Conservation (phyloP, 345 rosid genomes). For the Citrus glauca region DNA sequence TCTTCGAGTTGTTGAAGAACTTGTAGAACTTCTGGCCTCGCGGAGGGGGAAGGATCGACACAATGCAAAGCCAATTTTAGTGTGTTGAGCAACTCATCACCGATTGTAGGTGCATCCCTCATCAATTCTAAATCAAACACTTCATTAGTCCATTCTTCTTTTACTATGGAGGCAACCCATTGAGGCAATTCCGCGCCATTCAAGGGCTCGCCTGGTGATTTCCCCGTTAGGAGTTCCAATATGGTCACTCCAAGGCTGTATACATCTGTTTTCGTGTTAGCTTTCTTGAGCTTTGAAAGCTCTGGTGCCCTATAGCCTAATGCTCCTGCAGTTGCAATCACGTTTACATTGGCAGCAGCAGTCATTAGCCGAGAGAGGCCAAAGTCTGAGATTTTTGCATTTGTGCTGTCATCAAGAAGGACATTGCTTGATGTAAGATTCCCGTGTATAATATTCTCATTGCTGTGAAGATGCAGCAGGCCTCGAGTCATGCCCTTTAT, state of each 20-base stretch:
- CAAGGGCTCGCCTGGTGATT: conserved; percentile 75
- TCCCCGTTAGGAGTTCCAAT: conserved; percentile 83
- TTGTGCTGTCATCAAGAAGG: conserved; percentile 50
- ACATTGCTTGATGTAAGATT: conserved; percentile 83
- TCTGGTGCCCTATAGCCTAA: conserved; percentile 91
- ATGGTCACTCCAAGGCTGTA: conserved; percentile 86
- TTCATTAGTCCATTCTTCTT: conserved; percentile 94
- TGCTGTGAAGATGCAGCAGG: conserved; percentile 59
- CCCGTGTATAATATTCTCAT: conserved; percentile 75
- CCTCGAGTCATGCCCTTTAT: conserved; percentile 67
- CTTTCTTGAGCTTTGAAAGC: conserved; percentile 84
- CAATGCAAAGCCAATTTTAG: conserved; percentile 86
- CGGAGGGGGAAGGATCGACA: conserved; percentile 79
- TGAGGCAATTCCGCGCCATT: conserved; percentile 88
- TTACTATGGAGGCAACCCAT: conserved; percentile 93
- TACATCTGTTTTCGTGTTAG: conserved; percentile 73
- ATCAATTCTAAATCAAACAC: conserved; percentile 83
- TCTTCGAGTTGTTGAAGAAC: conserved; percentile 69
- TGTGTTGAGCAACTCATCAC: conserved; percentile 82
- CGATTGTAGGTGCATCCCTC: conserved; percentile 60
- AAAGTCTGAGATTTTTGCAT: conserved; percentile 63
- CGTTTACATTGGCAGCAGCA: conserved; percentile 68
- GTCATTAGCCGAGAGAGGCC: conserved; percentile 79
- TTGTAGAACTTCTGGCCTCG: conserved; percentile 76
- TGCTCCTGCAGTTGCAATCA: conserved; percentile 77